Conservation (phyloP, 2,329 filamentous ascomycete genomes). For the Botryotinia calthae region DNA sequence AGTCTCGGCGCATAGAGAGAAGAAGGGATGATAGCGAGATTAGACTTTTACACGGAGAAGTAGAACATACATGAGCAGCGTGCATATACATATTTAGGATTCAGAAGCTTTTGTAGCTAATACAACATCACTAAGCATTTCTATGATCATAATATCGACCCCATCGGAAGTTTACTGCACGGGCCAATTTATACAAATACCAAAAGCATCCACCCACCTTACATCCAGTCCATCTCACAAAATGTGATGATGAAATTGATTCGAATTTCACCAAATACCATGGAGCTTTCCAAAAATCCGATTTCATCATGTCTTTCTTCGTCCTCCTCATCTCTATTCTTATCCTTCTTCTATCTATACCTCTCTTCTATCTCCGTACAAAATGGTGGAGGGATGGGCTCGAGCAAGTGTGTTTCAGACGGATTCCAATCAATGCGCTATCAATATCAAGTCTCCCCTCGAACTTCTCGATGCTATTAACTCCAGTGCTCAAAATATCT, state of each 20-base stretch:
- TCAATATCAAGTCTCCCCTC: not conserved
- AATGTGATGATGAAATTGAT: not conserved
- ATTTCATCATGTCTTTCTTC: not conserved
- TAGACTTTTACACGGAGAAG: not conserved
- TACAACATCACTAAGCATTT: not conserved
- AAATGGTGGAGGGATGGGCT: not conserved
- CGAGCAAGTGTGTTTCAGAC: not conserved
- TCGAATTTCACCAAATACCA: not conserved
- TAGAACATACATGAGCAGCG: not conserved
- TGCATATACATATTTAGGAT: not conserved
- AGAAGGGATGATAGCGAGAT: not conserved
- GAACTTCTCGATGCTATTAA: not conserved
- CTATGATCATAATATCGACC: not conserved
- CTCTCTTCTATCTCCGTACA: not conserved
- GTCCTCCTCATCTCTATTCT: not conserved
- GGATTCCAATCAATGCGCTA: not conserved
- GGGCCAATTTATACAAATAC: not conserved
- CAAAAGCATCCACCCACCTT: not conserved
- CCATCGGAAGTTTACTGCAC: not conserved
- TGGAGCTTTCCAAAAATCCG: not conserved
- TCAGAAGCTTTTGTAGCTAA: not conserved
- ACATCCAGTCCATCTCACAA: not conserved
- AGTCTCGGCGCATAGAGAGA: not conserved
- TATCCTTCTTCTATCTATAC: not conserved
- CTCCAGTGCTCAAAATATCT: not conserved